Base-by-base conservation (phyloP, 345 rosid genomes). In the Leavenworthia alabamica region DNA sequence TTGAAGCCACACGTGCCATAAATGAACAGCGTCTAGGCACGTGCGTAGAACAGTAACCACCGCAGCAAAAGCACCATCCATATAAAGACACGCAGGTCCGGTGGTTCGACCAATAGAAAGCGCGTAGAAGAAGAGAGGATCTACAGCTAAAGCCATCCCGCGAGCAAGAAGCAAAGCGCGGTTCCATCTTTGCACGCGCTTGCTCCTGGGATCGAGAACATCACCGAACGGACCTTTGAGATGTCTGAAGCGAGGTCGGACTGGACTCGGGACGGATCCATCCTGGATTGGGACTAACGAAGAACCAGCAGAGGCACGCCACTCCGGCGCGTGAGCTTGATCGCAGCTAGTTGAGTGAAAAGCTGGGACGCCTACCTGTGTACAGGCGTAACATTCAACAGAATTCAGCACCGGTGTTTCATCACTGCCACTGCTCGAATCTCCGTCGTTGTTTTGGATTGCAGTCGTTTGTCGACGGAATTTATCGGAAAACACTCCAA, bases 291-390 rank as follows among this genome's bases (percentile, higher is more conserved):
- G 95, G 17, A 92, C 95, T 1, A 92, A 77, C 13, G 87, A 89
- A 14, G 98, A 83, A 3, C 98, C 98, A 6, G 96, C 96, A 3
- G 86, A 86, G 60, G 98, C 98, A 44, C 85, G 93, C 96, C 93
- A 92, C 78, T 89, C 83, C 14, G 89, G 96, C 54, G 78, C 85
- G 78, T 83, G 78, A 33, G 88, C 93, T 15, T 64, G 77, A 85
- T 86, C 96, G 75, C 98, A 92, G 81, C 96, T 89, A 28, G 91
- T 86, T 56, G 98, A 92, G 77, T 89, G 98, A 60, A 89, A 92
- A 27, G 74, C 86, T 3, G 98, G 97, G 8, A 85, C 93, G 16
- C 98, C 98, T 35, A 80, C 97, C 26, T 89, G 89, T 6, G 98
- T 92, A 73, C 98, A 92, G 0, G 98, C 94, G 56, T 86, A 83